These are phyloP conservation scores for Chrysoporthe deuterocubensis DNA, from an alignment of 2,329 filamentous ascomycete genomes.

Conservation along the genomic window DNA sequence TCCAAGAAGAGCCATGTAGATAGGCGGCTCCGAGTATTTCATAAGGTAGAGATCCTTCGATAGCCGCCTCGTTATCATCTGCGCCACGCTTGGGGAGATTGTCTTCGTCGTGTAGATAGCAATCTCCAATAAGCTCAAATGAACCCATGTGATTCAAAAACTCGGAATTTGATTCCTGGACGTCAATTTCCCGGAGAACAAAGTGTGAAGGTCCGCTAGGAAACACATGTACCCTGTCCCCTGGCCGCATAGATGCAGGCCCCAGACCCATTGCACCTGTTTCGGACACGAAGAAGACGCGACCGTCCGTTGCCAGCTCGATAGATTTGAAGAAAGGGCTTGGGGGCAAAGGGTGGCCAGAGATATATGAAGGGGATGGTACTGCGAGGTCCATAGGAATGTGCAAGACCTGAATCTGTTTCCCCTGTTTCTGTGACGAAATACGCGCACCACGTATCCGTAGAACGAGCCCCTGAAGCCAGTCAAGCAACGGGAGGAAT, in stretches of 20 bases:
- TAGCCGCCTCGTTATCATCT: neutral
- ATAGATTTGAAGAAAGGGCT: slow-evolving; percentile 2
- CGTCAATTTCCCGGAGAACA: neutral
- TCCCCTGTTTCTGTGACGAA: neutral
- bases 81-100: neutral
- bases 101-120: neutral
- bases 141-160: neutral
- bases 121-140: slow-evolving; percentile 18
- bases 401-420: neutral
- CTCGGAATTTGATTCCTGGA: too few relatives aligned
- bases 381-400: neutral
- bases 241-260: slow-evolving; percentile 3
- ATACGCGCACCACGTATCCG: neutral
- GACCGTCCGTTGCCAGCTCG: slow-evolving; percentile 15
- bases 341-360: neutral
- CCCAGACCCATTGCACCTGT: slow-evolving; percentile 8
- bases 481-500: neutral
- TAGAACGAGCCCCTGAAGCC: neutral
- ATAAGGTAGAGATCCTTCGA: slow-evolving; percentile 18
- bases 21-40: slow-evolving; percentile 1
- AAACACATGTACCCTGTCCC: slow-evolving; percentile 10
- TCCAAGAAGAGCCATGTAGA: neutral
- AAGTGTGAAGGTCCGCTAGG: neutral
- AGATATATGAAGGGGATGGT: neutral
- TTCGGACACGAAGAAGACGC: slow-evolving; percentile 10